Conservation (phyloP, 768 basidiomycete species). For the Boletus vermiculosoides region DNA sequence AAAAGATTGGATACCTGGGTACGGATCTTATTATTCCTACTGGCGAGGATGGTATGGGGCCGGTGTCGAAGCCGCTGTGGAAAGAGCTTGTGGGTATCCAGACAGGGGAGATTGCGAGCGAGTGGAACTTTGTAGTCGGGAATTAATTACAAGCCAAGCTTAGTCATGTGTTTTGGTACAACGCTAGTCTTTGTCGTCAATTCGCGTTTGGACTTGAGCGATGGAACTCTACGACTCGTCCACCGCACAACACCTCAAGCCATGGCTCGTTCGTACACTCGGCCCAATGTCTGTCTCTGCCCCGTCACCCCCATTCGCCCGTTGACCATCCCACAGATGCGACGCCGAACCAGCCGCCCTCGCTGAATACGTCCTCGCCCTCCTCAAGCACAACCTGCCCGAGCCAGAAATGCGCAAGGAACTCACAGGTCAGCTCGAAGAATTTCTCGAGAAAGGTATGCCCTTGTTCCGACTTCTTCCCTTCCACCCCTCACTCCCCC, state of each 20-base stretch:
- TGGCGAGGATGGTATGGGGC: slow-evolving; percentile 73
- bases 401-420: slow-evolving; percentile 82
- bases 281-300: slow-evolving; percentile 77
- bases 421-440: slow-evolving; percentile 72
- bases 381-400: slow-evolving; percentile 86
- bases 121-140: slow-evolving; percentile 83
- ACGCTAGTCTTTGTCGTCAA: neutral
- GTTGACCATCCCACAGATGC: slow-evolving; percentile 53
- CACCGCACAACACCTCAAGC: slow-evolving; percentile 66
- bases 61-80: slow-evolving; percentile 50
- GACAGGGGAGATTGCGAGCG: slow-evolving; percentile 70
- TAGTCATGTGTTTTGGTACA: slow-evolving; percentile 13
- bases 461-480: neutral
- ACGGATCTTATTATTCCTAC: slow-evolving; percentile 55
- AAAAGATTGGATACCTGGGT: slow-evolving; percentile 58
- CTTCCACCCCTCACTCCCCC: slow-evolving; percentile 11
- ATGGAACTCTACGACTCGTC: slow-evolving; percentile 67
- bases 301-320: neutral
- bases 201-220: slow-evolving; percentile 2
- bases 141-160: neutral
- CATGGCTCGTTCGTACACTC: slow-evolving; percentile 85
- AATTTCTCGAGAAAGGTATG: slow-evolving; percentile 90
- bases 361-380: slow-evolving; percentile 90
- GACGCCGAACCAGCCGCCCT: slow-evolving; percentile 95
- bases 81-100: slow-evolving; percentile 61